Evolutionary conservation across 2,329 filamentous ascomycete species (phyloP).

Genomic region (Hortaea werneckii): DNA sequence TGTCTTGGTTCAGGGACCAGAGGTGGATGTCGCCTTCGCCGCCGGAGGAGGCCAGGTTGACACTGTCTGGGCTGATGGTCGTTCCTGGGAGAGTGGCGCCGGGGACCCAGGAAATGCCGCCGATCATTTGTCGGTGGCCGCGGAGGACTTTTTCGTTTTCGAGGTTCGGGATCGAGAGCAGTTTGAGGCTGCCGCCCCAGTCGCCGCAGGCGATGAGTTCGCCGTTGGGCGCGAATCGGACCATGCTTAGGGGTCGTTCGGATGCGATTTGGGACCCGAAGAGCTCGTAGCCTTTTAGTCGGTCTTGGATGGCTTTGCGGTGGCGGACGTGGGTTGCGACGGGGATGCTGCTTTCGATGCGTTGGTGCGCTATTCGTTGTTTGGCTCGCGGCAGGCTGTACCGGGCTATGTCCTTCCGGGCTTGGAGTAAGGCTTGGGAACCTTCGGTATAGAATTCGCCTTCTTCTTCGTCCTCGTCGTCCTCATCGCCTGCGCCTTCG

Average conservation of each 20-base stretch:
- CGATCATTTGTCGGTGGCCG: conserved; percentile 80
- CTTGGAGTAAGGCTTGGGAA: conserved; percentile 60
- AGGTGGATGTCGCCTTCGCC: conserved; percentile 81
- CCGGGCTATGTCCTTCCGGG: conserved; percentile 66
- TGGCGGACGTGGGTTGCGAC: conserved; percentile 87
- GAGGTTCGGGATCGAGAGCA: conserved; percentile 74
- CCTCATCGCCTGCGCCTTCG: conserved; percentile 33
- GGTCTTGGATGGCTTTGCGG: conserved; percentile 78
- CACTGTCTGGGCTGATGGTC: conserved; percentile 55
- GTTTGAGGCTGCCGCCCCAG: conserved; percentile 80
- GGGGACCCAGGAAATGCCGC: conserved; percentile 84
- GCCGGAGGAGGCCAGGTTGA: conserved; percentile 85
- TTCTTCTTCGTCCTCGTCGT: conserved; percentile 51
- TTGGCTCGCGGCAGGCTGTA: conserved; percentile 79
- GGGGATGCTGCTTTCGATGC: conserved; percentile 69
- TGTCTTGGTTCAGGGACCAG: conserved; percentile 82
- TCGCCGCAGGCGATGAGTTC: conserved; percentile 80
- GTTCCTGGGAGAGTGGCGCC: conserved; percentile 62
- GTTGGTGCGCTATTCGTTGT: conserved; percentile 65
- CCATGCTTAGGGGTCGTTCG: conserved; percentile 83
- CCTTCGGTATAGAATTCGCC: conserved; percentile 89
- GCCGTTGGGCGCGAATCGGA: conserved; percentile 78
- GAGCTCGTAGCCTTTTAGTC: conserved; percentile 71
- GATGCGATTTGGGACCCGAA: conserved; percentile 90
- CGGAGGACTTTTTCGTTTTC: conserved; percentile 65